Base-by-base conservation (phyloP, 352 stramenopile genomes). In the Phytophthora palmivora region DNA sequence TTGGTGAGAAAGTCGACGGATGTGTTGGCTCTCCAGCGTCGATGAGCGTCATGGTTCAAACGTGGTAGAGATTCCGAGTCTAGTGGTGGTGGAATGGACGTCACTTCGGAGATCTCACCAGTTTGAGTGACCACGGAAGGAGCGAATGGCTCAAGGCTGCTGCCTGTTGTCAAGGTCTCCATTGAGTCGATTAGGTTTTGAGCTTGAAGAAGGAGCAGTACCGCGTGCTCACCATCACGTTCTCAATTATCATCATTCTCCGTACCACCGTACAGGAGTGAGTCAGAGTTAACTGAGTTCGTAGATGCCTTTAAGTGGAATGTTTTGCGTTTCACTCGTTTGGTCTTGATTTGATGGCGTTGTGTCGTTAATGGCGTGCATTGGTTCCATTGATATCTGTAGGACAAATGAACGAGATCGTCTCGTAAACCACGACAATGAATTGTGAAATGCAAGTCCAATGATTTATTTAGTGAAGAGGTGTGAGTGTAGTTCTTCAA, bases 401-500 rank as follows among this genome's bases (percentile, higher is more conserved):
- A n/a, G n/a, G n/a, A n/a, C n/a, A n/a, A n/a, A n/a, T n/a, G n/a
- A n/a, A n/a, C n/a, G n/a, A n/a, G n/a, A n/a, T n/a, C n/a, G n/a
- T n/a, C n/a, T n/a, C n/a, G n/a, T n/a, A n/a, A n/a, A n/a, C n/a
- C n/a, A n/a, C n/a, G n/a, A n/a, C n/a, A n/a, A n/a, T n/a, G n/a
- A n/a, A n/a, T n/a, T n/a, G n/a, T n/a, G n/a, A n/a, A n/a, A n/a
- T n/a, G n/a, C n/a, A n/a, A n/a, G n/a, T n/a, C n/a, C n/a, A n/a
- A n/a, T n/a, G n/a, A n/a, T n/a, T n/a, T n/a, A n/a, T n/a, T n/a
- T n/a, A n/a, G n/a, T n/a, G n/a, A n/a, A n/a, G n/a, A n/a, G n/a
- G n/a, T n/a, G n/a, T n/a, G n/a, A n/a, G n/a, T 94, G 82, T 72
- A 88, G 56, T 93, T 94, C 52, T 87, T 96, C 63, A 96, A 94